Conservation (phyloP, 2,329 filamentous ascomycete genomes). For the Aspergillus fijiensis region DNA sequence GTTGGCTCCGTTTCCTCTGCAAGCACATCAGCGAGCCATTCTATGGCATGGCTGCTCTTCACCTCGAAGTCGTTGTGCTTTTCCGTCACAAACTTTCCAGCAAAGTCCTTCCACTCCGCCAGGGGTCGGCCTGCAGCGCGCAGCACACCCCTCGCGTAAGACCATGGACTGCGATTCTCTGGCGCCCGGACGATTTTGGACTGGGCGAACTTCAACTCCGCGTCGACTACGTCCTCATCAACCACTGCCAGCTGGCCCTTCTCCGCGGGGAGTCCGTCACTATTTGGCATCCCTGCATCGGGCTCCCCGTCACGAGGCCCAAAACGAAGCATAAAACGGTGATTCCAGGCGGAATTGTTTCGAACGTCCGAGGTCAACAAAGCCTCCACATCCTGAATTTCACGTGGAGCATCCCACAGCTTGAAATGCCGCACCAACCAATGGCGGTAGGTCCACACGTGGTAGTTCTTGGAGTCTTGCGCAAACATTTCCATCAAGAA, state of each 20-base stretch:
- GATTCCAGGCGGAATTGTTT: slow-evolving; percentile 98
- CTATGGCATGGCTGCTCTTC: slow-evolving; percentile 59
- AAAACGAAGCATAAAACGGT: slow-evolving; percentile 94
- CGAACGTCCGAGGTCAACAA: slow-evolving; percentile 78
- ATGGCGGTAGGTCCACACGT: slow-evolving; percentile 95
- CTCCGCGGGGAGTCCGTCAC: slow-evolving; percentile 17
- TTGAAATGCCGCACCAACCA: slow-evolving; percentile 66
- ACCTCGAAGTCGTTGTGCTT: slow-evolving; percentile 51
- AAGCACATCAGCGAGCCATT: slow-evolving; percentile 51
- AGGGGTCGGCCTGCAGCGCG: slow-evolving; percentile 60
- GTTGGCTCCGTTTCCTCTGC: slow-evolving; percentile 43
- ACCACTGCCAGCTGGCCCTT: slow-evolving; percentile 46
- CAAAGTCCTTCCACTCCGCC: slow-evolving; percentile 54
- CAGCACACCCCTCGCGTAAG: slow-evolving; percentile 78
- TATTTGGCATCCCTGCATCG: slow-evolving; percentile 38
- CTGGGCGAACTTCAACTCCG: slow-evolving; percentile 74
- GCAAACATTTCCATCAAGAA: slow-evolving; percentile 81
- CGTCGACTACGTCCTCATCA: slow-evolving; percentile 63
- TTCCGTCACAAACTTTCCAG: slow-evolving; percentile 54
- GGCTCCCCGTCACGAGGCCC: slow-evolving; percentile 51
- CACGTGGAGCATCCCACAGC: slow-evolving; percentile 55
- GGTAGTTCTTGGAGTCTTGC: slow-evolving; percentile 93
- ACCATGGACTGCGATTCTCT: slow-evolving; percentile 94
- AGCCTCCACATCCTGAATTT: slow-evolving; percentile 69
- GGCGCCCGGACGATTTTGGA: slow-evolving; percentile 74